These are phyloP conservation scores for Coemansia biformis DNA, from an alignment of 192 early-diverging fungal genomes.

Conservation along the genomic window DNA sequence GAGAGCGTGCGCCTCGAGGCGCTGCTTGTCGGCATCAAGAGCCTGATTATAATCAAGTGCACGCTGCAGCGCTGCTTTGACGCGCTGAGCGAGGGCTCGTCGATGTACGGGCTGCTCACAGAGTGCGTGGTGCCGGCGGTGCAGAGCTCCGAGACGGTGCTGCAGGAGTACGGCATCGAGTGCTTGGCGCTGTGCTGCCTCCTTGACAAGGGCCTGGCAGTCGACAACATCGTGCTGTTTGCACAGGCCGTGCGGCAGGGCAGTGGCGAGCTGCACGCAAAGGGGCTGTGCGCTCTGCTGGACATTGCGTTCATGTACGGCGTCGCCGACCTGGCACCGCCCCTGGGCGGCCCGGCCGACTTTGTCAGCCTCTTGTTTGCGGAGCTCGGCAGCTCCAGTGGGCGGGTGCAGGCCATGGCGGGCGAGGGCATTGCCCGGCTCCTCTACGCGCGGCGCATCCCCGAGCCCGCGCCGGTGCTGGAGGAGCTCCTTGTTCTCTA, in stretches of 20 bases:
- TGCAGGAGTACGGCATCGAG: conserved; percentile 74
- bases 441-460: conserved; percentile 53
- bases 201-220: conserved; percentile 67
- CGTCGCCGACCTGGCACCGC: conserved; percentile 37
- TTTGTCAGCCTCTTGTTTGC: conserved; percentile 51
- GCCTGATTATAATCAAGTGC: conserved; percentile 64
- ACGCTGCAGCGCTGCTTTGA: conserved; percentile 65
- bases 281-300: conserved; percentile 64
- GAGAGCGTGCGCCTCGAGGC: conserved; percentile 44
- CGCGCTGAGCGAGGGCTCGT: conserved; percentile 63
- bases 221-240: conserved; percentile 70
- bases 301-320: conserved; percentile 52
- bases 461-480: conserved; percentile 50
- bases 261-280: conserved; percentile 54
- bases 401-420: conserved; percentile 62
- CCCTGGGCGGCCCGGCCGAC: conserved; percentile 39
- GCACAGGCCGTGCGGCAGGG: conserved; percentile 54
- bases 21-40: conserved; percentile 56
- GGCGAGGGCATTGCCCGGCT: conserved; percentile 76
- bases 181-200: conserved; percentile 76
- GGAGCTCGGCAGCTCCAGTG: conserved; percentile 56
- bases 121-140: conserved; percentile 69
- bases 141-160: conserved; percentile 57
- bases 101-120: conserved; percentile 68
- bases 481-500: conserved; percentile 74